Evolutionary conservation across 225 moss, liverwort and hornwort genomes (phyloP), one percentile per base, ranked within the genome.

Genomic region (Straminergon stramineum): DNA sequence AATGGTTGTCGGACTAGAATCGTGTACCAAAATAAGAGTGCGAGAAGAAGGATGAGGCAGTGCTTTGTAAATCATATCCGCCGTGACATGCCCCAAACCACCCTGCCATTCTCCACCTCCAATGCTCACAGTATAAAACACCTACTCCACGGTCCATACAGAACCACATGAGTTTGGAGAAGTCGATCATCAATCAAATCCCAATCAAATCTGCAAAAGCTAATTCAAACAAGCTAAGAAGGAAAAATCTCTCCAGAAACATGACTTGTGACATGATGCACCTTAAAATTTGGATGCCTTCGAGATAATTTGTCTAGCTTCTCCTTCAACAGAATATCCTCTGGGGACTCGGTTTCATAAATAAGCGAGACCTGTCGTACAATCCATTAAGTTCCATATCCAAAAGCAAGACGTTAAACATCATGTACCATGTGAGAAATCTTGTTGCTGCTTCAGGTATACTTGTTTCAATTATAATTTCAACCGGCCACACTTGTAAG

Each of bases 251-350:
- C 64, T 11, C 27, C 34, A 55, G 52, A 58, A 55, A 41, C 52
- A 55, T 27, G 71, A 80, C 71, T 84, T 41, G 66, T 79, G 71
- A 43, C 22, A 23, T 32, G 19, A 78, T 63, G 79, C 90, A 97
- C 98, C 97, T 99, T 99, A 68, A 99, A 99, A 82, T 99, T 99
- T 31, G 98, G 95, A 76, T 99, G 92, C 43, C 85, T 26, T 84
- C 87, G 92, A 71, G 95, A 93, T 69, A 96, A 79, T 83, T 70
- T 90, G 91, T 97, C 98, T 17, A 99, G 91, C 86, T 93, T 83
- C 61, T 90, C 94, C 87, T 94, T 97, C 79, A 96, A 90, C 79
- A 97, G 68, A 86, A 99, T 92, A 87, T 97, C 97, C 79, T 97
- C 96, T 24, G 95, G 96, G 67, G 96, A 94, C 57, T 86, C 93